Conservation (phyloP, 2,329 filamentous ascomycete genomes). For the Colletotrichum aenigma region DNA sequence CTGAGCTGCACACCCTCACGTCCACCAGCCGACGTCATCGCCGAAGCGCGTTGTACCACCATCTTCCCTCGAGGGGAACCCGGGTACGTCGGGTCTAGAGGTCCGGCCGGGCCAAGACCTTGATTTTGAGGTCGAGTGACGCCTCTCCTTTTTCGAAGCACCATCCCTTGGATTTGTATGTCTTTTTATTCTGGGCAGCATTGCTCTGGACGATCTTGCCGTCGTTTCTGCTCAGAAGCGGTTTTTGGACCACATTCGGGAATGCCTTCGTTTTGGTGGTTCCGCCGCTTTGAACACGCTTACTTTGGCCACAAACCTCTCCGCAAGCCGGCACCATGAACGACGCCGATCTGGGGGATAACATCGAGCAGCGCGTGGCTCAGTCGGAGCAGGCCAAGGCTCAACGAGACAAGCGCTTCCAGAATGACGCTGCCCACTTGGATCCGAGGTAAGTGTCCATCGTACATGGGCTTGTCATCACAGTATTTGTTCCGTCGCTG, state of each 20-base stretch:
- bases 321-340: conserved; percentile 40
- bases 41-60: not conserved
- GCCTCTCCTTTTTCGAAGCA: not conserved
- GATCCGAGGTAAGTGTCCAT: conserved; percentile 43
- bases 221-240: not conserved
- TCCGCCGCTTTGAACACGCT: not conserved
- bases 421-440: conserved; percentile 45
- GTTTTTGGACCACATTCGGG: not conserved
- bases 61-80: not conserved
- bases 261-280: conserved; percentile 8
- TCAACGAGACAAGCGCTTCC: conserved; percentile 28
- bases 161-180: not conserved
- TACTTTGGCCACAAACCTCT: not conserved
- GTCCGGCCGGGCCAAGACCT: not conserved
- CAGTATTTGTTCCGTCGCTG: not conserved
- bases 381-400: conserved; percentile 28
- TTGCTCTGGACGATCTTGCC: not conserved
- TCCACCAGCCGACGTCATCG: conserved; percentile 8
- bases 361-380: conserved; percentile 38
- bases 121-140: not conserved
- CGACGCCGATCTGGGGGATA: conserved; percentile 41
- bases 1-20: conserved; percentile 11
- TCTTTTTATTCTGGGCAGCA: not conserved
- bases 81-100: not conserved
- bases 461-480: not conserved